Base-by-base conservation (phyloP, 805 yeast genomes). In the Yarrowia porcina region DNA sequence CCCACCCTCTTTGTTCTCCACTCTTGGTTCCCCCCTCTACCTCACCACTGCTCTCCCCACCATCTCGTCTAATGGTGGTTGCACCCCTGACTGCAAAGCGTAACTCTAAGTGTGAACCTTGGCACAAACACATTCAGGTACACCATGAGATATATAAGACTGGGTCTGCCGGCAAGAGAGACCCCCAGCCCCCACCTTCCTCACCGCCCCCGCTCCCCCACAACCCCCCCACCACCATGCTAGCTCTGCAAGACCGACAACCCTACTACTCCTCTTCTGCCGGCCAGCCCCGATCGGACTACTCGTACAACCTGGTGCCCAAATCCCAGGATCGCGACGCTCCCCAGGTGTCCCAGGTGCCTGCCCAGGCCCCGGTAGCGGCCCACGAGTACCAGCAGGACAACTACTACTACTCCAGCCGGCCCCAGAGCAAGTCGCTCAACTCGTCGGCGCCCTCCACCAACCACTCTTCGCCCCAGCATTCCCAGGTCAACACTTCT, bases 181-280 rank as follows among this genome's bases (percentile, higher is more conserved):
- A 9, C 12, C 7, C 32, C n/a, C 17, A 3, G 5, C 20, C 28
- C 17, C n/a, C 47, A 0, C 20, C 17, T 10, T n/a, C 6, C 23
- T 8, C 49, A 41, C 20, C 28, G 0, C 13, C n/a, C 33, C 27
- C 17, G 3, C 27, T 6, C 35, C 4, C 17, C 10, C 21, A 2
- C 50, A 17, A 7, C 32, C 10, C 5, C 21, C 23, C 28, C 9
- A 2, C 17, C 38, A 36, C 56, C n/a, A 52, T 52, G 59, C 59
- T 52, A 20, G 59, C 59, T 7, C 33, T 52, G 44, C 59, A 52
- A 52, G 59, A 52, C 11, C 59, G 59, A 52, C 59, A 52, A 20
- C 59, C 59, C 42, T 52, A 52, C 44, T 52, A 52, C 59, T 39
- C 59, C 28, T 10, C 32, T n/a, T 5, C 41, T 3, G 57, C 57